phyloP scores from a whole-genome alignment of 164 flowering plant genomes.

The Chimonanthus praecox region DNA sequence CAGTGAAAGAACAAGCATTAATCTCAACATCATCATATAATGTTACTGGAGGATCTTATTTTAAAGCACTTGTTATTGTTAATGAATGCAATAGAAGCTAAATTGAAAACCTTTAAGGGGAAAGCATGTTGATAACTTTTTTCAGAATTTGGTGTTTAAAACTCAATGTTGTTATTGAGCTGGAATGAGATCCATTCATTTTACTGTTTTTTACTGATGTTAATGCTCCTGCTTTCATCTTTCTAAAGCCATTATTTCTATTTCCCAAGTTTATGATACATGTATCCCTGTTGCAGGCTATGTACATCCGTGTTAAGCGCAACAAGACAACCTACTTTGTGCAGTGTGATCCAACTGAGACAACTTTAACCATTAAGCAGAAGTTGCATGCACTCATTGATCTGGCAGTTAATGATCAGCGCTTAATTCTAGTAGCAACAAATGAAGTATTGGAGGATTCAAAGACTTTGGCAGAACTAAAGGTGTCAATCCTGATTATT shows the following conservation, averaged over 20 bases:
- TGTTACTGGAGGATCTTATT: background rate
- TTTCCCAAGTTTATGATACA: background rate
- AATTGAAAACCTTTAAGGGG: background rate
- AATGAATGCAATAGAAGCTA: background rate
- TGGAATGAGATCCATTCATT: background rate
- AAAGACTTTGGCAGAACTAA: slow-evolving; percentile 87
- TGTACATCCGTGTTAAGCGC: slow-evolving; percentile 95
- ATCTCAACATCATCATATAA: background rate
- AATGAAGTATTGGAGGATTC: slow-evolving; percentile 70
- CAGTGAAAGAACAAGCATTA: background rate
- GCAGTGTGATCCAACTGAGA: slow-evolving; percentile 87
- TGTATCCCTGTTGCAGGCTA: slow-evolving; percentile 45
- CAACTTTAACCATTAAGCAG: slow-evolving; percentile 67
- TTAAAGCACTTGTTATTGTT: background rate
- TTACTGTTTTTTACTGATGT: background rate
- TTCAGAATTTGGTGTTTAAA: background rate
- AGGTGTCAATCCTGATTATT: slow-evolving; percentile 33
- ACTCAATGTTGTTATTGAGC: background rate
- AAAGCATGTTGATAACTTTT: background rate
- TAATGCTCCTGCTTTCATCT: background rate
- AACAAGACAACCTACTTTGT: slow-evolving; percentile 86
- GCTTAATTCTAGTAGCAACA: slow-evolving; percentile 49
- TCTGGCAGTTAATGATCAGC: slow-evolving; percentile 65
- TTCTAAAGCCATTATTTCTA: background rate
- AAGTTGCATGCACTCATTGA: slow-evolving; percentile 66